Percentiles rank a stretch among this genome's conserved stretches.
phyloP scores from a whole-genome alignment of 2,329 filamentous ascomycete species.

The Claviceps quebecensis region DNA sequence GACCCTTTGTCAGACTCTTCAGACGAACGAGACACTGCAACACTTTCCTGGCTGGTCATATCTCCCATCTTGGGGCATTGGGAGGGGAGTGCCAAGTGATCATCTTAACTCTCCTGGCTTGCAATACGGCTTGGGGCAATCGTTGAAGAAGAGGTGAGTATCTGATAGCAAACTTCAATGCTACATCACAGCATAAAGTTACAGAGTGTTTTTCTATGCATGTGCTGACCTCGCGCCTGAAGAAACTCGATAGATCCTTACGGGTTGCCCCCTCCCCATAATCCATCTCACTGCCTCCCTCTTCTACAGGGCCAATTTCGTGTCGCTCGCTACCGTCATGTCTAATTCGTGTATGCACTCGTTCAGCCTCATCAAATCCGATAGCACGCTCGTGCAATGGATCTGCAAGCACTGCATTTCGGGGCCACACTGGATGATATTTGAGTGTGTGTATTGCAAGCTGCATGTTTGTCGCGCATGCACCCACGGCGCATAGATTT shows the following conservation, averaged over 20 bases:
- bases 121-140: too few relatives aligned
- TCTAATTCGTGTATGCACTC: conserved; percentile 44
- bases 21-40: too few relatives aligned
- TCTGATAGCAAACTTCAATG: background rate
- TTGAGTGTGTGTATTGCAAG: conserved; percentile 55
- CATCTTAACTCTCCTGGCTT: too few relatives aligned
- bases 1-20: too few relatives aligned
- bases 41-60: too few relatives aligned
- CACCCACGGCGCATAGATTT: conserved; percentile 23
- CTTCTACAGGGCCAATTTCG: background rate
- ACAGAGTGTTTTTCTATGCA: background rate
- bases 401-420: conserved; percentile 49
- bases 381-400: conserved; percentile 52
- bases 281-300: background rate
- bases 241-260: background rate
- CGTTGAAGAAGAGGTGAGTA: background rate
- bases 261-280: background rate
- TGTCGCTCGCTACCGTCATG: conserved; percentile 21
- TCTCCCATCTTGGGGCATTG: too few relatives aligned
- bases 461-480: conserved; percentile 49
- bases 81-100: too few relatives aligned
- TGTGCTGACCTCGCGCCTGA: background rate
- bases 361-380: conserved; percentile 53
- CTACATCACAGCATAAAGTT: too few relatives aligned
- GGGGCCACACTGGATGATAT: conserved; percentile 55